Base-by-base conservation (phyloP, 768 basidiomycete genomes). In the Naganishia onofrii region DNA sequence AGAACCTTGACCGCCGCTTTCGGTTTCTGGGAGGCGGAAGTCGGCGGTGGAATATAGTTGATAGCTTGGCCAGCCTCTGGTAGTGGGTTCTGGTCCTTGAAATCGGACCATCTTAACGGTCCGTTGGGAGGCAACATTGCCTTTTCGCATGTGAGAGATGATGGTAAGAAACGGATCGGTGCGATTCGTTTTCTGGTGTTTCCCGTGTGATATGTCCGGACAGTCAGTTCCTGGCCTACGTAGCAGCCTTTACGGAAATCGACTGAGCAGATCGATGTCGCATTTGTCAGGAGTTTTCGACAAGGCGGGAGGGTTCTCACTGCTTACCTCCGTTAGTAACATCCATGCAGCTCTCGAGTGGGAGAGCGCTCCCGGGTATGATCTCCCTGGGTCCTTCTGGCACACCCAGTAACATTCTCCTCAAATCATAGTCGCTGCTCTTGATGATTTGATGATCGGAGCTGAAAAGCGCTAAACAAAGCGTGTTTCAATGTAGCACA, bases 201-300 rank as follows among this genome's bases (percentile, higher is more conserved):
- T 13, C 96, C 96, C 7, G 90, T 97, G 79, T 97, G 93, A 80
- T 95, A 95, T 44, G 95, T 97, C 64, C 96, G 87, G 7, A 96
- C 94, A 0, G 94, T 97, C 48, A 98, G 84, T 76, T 98, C 96
- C 84, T 99, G 96, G 10, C 96, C 96, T 6, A 98, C 89, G 77
- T 97, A 98, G 78, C 96, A 99, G 2, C 96, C 96, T 82, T 99
- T 99, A 68, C 91, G 84, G 80, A 96, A 97, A 81, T 97, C 93
- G 78, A 98, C 94, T 89, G 72, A 19, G 32, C 9, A 34, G 48
- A 9, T 17, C 0, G 9, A 52, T 4, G 52, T 13, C 28, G 7
- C 29, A 32, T 56, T 3, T 60, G 15, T 23, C 10, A 31, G 8
- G 5, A 17, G 10, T 29, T 12, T 52, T 13, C 19, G 12, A 46